These are phyloP conservation scores for Dryadomyces quercus-mongolicae DNA, from an alignment of 2,329 filamentous ascomycete species.

Conservation along the genomic window DNA sequence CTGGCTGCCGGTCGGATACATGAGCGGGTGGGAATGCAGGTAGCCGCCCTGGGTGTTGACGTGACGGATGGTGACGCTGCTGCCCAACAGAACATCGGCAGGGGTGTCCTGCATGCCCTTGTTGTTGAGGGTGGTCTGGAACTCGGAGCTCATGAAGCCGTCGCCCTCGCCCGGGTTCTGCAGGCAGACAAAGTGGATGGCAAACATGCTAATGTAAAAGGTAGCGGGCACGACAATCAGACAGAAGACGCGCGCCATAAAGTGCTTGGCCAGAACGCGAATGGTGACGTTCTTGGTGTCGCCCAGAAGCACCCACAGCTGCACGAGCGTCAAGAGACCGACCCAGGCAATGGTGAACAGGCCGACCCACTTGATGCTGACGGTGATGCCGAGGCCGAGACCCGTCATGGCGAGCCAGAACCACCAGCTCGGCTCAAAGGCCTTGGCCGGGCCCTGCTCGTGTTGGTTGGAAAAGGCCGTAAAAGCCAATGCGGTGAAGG, in stretches of 20 bases:
- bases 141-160: conserved; percentile 99
- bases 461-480: conserved; percentile 94
- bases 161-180: conserved; percentile 94
- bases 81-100: conserved; percentile 82
- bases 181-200: conserved; percentile 87
- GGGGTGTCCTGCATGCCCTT: conserved; percentile 95
- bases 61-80: conserved; percentile 75
- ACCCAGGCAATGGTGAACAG: conserved; percentile 99
- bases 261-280: conserved; percentile 83
- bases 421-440: conserved; percentile 90
- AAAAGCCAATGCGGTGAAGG: conserved; percentile 81
- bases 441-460: conserved; percentile 77
- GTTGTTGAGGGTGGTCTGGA: conserved; percentile 92
- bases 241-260: conserved; percentile 82
- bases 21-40: conserved; percentile 89
- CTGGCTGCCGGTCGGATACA: conserved; percentile 96
- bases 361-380: conserved; percentile 97
- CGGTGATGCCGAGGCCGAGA: conserved; percentile 75
- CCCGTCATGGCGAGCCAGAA: conserved; percentile 90
- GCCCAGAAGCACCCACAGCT: conserved; percentile 90
- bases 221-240: conserved; percentile 76
- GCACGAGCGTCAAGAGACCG: conserved; percentile 75
- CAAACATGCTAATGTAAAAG: conserved; percentile 97
- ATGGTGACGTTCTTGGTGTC: conserved; percentile 77
- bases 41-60: conserved; percentile 97